Base-by-base conservation (phyloP, 768 basidiomycete genomes). In the Austroboletus eburneus region DNA sequence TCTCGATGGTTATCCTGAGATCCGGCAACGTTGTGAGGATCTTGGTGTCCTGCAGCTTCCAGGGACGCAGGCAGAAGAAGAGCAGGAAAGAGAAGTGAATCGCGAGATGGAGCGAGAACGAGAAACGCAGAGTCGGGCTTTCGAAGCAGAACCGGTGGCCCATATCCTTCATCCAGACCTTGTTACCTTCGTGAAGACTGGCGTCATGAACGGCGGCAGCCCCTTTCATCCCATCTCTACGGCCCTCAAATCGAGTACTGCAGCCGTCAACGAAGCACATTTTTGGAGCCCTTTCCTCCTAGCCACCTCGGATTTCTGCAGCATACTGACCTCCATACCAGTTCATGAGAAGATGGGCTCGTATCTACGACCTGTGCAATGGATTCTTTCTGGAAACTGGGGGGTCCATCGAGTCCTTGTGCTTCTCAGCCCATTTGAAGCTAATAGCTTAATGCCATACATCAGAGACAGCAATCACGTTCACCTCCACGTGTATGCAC, bases 21-120 rank as follows among this genome's bases (percentile, higher is more conserved):
- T 35, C 16, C 34, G 18, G 10, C n/a, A 35, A 35, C 34, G 13
- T 18, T 35, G 34, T 13, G 13, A 17, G 13, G 34, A 35, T 5
- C 34, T 35, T 18, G 34, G 34, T 17, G 17, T 17, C 34, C 16
- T 35, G 17, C 6, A 5, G 7, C 34, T 35, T 18, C 34, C 34
- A 4, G 12, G 4, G 8, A 17, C 16, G 7, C 4, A 18, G 34
- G 18, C 18, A 17, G 34, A 35, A 18, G 34, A 76, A 49, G 75
- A 76, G 41, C 74, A 75, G 45, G 75, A 75, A 54, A 58, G 74
- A 36, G 73, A 76, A 46, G 61, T 76, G 9, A 56, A 52, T 5
- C 71, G 70, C 33, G 73, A 76, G 51, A 58, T 68, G 3, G 74
- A 76, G 47, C 52, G 51, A 24, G 72, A 35, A 10, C 34, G 34